Conservation (phyloP, 2,329 filamentous ascomycete species). For the Fusarium humuli region DNA sequence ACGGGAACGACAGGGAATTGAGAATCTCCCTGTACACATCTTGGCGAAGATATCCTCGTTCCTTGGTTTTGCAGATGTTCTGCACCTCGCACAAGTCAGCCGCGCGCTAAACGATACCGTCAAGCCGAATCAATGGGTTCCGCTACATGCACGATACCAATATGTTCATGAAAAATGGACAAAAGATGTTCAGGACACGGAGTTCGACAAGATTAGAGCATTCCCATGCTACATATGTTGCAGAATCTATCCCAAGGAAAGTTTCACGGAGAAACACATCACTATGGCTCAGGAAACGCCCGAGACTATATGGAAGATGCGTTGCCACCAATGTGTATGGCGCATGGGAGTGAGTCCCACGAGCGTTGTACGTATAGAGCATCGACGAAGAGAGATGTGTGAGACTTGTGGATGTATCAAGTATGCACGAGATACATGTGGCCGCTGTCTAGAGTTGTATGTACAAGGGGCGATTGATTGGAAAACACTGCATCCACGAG, state of each 20-base stretch:
- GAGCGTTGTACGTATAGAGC: constrained; percentile 17
- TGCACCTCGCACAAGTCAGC: constrained; percentile 14
- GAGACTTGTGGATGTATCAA: constrained; percentile 31
- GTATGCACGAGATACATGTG: constrained; percentile 17
- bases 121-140: constrained; percentile 20
- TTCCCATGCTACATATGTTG: constrained; percentile 39
- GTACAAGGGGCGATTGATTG: constrained; percentile 14
- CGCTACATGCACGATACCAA: constrained; percentile 25
- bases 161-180: constrained; percentile 27
- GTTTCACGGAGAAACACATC: constrained; percentile 19
- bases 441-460: constrained; percentile 37
- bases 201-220: background rate
- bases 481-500: background rate
- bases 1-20: constrained; percentile 2
- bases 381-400: constrained; percentile 25
- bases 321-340: constrained; percentile 22
- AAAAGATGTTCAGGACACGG: background rate
- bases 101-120: constrained; percentile 11
- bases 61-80: constrained; percentile 16
- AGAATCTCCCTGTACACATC: constrained; percentile 23
- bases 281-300: background rate
- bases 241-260: constrained; percentile 1
- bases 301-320: constrained; percentile 29
- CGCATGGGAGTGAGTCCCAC: constrained; percentile 1
- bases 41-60: constrained; percentile 18